A percentile compares a stretch with the other conserved stretches of the same genome.
Conservation (phyloP, 148 eudicot genomes). For the Fagopyrum esculentum region DNA sequence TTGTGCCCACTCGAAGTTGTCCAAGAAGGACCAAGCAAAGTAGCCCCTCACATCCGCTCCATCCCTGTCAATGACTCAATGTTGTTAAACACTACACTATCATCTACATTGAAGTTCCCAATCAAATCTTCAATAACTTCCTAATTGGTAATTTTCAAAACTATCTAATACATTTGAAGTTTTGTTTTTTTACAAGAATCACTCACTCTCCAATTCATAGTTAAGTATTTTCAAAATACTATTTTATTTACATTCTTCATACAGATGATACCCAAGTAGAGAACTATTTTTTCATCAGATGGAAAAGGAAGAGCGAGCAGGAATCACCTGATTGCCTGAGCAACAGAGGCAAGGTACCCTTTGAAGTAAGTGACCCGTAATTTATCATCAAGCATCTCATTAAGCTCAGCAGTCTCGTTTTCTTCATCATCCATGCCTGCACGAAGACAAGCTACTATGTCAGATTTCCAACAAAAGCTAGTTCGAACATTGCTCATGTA, state of each 20-base stretch:
- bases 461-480: neutral
- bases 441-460: neutral
- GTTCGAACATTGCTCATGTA: too few species aligned
- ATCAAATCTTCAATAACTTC: neutral
- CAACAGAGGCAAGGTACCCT: slow-evolving; percentile 59
- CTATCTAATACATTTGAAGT: too few species aligned
- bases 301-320: neutral
- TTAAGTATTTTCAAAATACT: too few species aligned
- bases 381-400: slow-evolving; percentile 76
- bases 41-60: slow-evolving; percentile 74
- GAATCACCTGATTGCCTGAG: slow-evolving; percentile 56
- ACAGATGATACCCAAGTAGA: too few species aligned
- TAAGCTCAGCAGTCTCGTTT: slow-evolving; percentile 28
- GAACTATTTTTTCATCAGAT: neutral
- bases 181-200: too few species aligned
- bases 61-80: slow-evolving; percentile 35
- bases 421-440: slow-evolving; percentile 89
- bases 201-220: too few species aligned
- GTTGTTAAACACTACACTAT: neutral
- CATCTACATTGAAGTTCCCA: neutral
- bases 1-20: slow-evolving; percentile 72
- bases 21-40: slow-evolving; percentile 85
- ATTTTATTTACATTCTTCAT: too few species aligned
- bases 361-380: slow-evolving; percentile 61
- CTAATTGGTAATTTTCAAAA: too few species aligned